Base-by-base conservation (phyloP, 371 early-diverging fungal species). In the Haplosporangium sp. region DNA sequence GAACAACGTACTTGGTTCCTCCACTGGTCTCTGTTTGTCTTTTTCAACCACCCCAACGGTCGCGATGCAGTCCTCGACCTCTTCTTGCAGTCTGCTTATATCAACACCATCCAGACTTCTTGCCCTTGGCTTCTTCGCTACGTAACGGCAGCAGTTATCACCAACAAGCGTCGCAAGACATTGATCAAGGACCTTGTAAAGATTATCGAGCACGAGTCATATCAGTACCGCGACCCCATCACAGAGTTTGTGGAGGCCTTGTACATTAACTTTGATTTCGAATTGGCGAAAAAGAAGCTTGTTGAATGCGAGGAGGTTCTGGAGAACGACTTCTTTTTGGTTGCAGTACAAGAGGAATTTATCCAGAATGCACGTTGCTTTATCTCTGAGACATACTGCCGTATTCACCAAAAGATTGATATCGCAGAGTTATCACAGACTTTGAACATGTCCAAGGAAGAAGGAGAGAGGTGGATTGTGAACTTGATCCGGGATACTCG, bases 71-170 rank as follows among this genome's bases (percentile, higher is more conserved):
- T 97, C 72, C 88, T 96, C 60, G 98, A 98, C 81, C 89, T 96
- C 82, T 95, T 96, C 88, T 89, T 97, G 84, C 91, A 92, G 64
- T 94, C 96, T 61, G 90, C 91, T 71, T 98, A 96, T 87, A 91
- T 97, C 87, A 97, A 95, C 91, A 94, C 97, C 34, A 97, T 98
- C 74, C 97, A 97, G 83, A 96, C 95, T 7, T 88, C 96, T 5
- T 97, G 96, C 77, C 98, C 98, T 42, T 97, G 97, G 97, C 91
- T 97, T 44, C 89, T 98, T 66, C 95, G 97, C 67, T 98, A 98
- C 79, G 89, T 98, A 57, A 87, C 95, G 39, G 92, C 96, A 5
- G 96, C 97, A 61, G 94, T 96, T 37, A 89, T 98, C 58, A 95
- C 94, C 74, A 96, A 95, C 91, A 94, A 94, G 85, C 92, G 94